A percentile compares a stretch with the other conserved stretches of the same genome.
Evolutionary conservation across 2,329 filamentous ascomycete genomes (phyloP).

Genomic region (Ophiosphaerella korrae): DNA sequence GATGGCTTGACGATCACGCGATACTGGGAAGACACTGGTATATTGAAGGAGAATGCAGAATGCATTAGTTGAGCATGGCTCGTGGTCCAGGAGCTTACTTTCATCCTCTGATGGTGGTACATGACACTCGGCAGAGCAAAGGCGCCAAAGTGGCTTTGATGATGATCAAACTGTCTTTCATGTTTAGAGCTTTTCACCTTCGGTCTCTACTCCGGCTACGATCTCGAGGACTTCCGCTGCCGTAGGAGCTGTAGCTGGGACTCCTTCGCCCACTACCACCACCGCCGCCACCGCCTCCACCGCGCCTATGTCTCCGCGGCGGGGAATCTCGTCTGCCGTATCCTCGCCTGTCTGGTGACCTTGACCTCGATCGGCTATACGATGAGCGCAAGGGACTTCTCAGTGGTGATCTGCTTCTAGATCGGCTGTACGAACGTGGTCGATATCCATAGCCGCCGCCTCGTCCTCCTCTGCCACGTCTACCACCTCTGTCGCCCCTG

Average conservation of each 20-base stretch:
- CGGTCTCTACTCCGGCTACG: slow-evolving; percentile 52
- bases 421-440: slow-evolving; percentile 38
- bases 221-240: slow-evolving; percentile 56
- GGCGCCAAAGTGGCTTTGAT: too few relatives aligned
- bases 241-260: slow-evolving; percentile 68
- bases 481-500: slow-evolving; percentile 38
- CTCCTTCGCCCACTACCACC: slow-evolving; percentile 57
- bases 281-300: slow-evolving; percentile 52
- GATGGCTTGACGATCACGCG: slow-evolving; percentile 26
- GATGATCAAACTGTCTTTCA: background rate
- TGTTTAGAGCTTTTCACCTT: slow-evolving; percentile 9
- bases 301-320: slow-evolving; percentile 38
- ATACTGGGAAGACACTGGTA: too few relatives aligned
- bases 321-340: slow-evolving; percentile 18
- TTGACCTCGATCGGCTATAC: slow-evolving; percentile 46
- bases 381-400: slow-evolving; percentile 50
- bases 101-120: too few relatives aligned
- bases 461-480: slow-evolving; percentile 40
- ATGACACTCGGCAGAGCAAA: too few relatives aligned
- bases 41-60: too few relatives aligned
- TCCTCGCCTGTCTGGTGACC: slow-evolving; percentile 35
- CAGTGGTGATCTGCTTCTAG: slow-evolving; percentile 50
- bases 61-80: background rate
- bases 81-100: background rate
- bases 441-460: slow-evolving; percentile 32